Evolutionary conservation across 352 stramenopile species (phyloP), one percentile per base, ranked within the genome.

Genomic region (Phytophthora podocarpi): DNA sequence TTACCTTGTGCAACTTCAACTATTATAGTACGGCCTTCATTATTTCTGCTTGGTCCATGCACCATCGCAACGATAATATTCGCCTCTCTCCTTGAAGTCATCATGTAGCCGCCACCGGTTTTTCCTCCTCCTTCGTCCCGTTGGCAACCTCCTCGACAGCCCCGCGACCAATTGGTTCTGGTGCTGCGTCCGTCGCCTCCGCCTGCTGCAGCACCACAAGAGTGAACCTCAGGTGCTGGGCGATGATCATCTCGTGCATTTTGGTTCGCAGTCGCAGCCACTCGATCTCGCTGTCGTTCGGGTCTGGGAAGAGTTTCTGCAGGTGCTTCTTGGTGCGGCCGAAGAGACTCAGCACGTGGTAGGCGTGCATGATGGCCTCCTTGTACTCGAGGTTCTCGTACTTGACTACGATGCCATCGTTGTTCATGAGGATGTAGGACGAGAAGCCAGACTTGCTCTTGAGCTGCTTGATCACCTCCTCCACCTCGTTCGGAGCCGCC

Each of bases 351-450:
- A 93, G 85, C 50, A 97, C 91, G 74, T 97, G 90, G 75, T 97
- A 93, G 41, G 90, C 85, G 64, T 97, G 85, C 75, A 97, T 96
- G 49, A 97, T 84, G n/a, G 90, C 90, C 59, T 86, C 85, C 53
- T 95, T 87, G 76, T 97, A 97, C 60, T 93, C 76, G 61, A 97
- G 80, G 67, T 97, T 92, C 64, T 97, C 89, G 74, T 93, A 95
- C 74, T 96, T 93, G 76, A 97, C 91, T 12, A 97, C 87, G 58
- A 97, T 97, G 51, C 91, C 91, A 60, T 98, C 90, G 61, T 97
- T 97, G 80, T 93, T 98, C 82, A 96, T 95, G 64, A 98, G 78
- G 34, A 97, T 78, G 68, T 97, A 98, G 42, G 82, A 83, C 51
- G 79, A 80, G 64, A 98, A 97, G 46, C 89, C 91, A 15, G 83